Evolutionary conservation across 179 eudicot genomes (phyloP).

Genomic region (Patellifolia procumbens): DNA sequence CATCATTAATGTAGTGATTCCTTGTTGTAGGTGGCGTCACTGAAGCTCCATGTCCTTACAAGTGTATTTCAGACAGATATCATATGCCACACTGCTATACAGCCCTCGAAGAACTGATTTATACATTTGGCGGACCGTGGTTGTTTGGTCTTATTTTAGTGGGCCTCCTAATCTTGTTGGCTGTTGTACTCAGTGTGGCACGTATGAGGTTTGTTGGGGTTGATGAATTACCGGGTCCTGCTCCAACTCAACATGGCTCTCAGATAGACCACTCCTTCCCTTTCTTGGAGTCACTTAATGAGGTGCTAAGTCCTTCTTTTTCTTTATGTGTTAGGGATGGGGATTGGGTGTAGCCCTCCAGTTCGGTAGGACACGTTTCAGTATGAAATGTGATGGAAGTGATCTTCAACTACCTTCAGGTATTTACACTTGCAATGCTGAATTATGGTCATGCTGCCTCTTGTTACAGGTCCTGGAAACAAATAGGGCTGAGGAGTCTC

Average conservation of each 20-base stretch:
- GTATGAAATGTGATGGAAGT: neutral
- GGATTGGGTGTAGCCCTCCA: neutral
- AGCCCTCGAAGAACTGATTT: constrained; percentile 88
- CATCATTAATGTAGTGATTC: constrained; percentile 17
- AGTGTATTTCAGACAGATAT: constrained; percentile 94
- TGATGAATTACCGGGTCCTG: constrained; percentile 74
- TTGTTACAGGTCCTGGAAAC: constrained; percentile 87
- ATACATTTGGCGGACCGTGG: constrained; percentile 99
- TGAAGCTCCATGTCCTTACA: constrained; percentile 89
- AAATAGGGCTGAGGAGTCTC: constrained; percentile 91
- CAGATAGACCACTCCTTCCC: constrained; percentile 96
- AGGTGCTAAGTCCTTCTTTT: constrained; percentile 46
- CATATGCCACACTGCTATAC: constrained; percentile 96
- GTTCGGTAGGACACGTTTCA: neutral
- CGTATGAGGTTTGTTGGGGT: constrained; percentile 83
- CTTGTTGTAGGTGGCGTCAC: constrained; percentile 78
- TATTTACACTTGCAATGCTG: constrained; percentile 1
- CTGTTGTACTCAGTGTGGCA: constrained; percentile 96
- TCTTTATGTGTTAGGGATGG: neutral
- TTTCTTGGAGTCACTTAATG: constrained; percentile 93
- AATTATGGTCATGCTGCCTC: constrained; percentile 13
- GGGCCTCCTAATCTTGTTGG: constrained; percentile 74
- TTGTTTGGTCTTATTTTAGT: constrained; percentile 80
- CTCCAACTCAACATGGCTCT: constrained; percentile 74
- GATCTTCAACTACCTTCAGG: neutral